Evolutionary conservation across 2,329 filamentous ascomycete genomes (phyloP).

Genomic region (Didymellaceae sp.): DNA sequence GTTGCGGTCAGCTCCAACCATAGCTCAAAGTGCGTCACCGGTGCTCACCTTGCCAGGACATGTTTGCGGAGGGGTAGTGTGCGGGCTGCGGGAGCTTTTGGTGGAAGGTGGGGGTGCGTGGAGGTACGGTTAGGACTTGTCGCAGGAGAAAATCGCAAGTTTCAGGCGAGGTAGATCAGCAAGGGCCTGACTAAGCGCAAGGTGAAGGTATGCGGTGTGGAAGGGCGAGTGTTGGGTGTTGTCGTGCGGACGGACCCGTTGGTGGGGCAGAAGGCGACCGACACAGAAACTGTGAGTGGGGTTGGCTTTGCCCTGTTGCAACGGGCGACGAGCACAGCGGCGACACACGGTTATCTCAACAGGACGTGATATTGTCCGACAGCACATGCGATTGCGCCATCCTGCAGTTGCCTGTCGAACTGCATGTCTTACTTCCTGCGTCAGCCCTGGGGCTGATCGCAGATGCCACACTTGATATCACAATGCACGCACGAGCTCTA

Average conservation of each 20-base stretch:
- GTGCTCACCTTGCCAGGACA: slow-evolving; percentile 53
- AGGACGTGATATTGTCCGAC: not conserved
- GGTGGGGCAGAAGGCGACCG: slow-evolving; percentile 14
- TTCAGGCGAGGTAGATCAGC: slow-evolving; percentile 21
- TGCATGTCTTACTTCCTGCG: not conserved
- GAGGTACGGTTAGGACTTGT: slow-evolving; percentile 18
- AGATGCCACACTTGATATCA: not conserved
- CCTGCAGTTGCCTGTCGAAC: slow-evolving; percentile 7
- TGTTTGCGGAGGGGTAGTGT: slow-evolving; percentile 41
- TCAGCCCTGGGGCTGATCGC: slow-evolving; percentile 4
- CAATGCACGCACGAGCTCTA: slow-evolving; percentile 1
- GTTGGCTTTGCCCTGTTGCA: slow-evolving; percentile 5
- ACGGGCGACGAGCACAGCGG: slow-evolving; percentile 4
- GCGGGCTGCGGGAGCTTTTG: slow-evolving; percentile 31
- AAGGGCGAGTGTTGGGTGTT: slow-evolving; percentile 25
- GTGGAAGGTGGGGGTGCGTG: slow-evolving; percentile 18
- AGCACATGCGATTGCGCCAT: slow-evolving; percentile 4
- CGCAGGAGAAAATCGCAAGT: slow-evolving; percentile 24
- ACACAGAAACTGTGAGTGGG: slow-evolving; percentile 7
- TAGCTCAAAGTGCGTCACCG: slow-evolving; percentile 12
- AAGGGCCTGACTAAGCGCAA: slow-evolving; percentile 34
- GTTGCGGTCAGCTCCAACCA: slow-evolving; percentile 28
- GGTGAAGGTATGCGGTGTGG: slow-evolving; percentile 33
- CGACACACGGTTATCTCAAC: slow-evolving; percentile 1
- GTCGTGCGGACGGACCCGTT: slow-evolving; percentile 26